These are phyloP conservation scores for Leptographium galeiforme DNA, from an alignment of 2,329 filamentous ascomycete species.

Conservation along the genomic window DNA sequence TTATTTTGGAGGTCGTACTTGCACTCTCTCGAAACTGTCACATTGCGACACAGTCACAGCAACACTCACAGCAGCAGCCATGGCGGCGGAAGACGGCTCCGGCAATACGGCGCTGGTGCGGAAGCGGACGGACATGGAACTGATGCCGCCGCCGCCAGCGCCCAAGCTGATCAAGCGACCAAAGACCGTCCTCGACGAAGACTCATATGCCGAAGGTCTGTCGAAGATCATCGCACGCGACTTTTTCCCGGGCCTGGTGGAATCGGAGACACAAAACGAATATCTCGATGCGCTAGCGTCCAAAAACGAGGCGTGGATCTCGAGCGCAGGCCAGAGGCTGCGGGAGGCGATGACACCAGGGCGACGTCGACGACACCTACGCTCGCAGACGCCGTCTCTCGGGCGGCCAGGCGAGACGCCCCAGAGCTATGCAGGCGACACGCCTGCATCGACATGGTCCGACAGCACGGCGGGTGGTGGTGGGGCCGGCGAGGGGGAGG, in stretches of 20 bases:
- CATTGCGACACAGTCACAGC: not conserved
- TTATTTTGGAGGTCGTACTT: too few species aligned
- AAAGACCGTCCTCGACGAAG: slow-evolving; percentile 78
- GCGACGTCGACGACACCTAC: slow-evolving; percentile 6
- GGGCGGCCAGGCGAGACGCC: slow-evolving; percentile 36
- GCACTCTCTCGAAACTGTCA: not conserved
- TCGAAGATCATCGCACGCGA: slow-evolving; percentile 93
- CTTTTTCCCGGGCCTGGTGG: slow-evolving; percentile 85
- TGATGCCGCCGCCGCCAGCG: slow-evolving; percentile 80
- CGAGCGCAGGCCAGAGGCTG: slow-evolving; percentile 59
- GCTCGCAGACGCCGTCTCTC: not conserved
- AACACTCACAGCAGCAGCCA: not conserved
- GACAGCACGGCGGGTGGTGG: not conserved
- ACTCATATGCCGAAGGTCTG: slow-evolving; percentile 78
- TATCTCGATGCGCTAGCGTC: slow-evolving; percentile 87
- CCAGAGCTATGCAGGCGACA: slow-evolving; percentile 55
- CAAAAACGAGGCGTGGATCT: slow-evolving; percentile 73
- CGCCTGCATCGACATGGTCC: slow-evolving; percentile 45
- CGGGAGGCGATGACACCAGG: slow-evolving; percentile 72
- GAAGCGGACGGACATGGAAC: slow-evolving; percentile 53
- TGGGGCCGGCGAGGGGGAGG: slow-evolving; percentile 6
- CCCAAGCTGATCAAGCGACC: slow-evolving; percentile 87
- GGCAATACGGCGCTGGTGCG: slow-evolving; percentile 47
- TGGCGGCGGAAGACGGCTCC: slow-evolving; percentile 6
- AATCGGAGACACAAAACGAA: slow-evolving; percentile 78